Conservation (phyloP, 2,329 filamentous ascomycete species). For the Claviceps africana region DNA sequence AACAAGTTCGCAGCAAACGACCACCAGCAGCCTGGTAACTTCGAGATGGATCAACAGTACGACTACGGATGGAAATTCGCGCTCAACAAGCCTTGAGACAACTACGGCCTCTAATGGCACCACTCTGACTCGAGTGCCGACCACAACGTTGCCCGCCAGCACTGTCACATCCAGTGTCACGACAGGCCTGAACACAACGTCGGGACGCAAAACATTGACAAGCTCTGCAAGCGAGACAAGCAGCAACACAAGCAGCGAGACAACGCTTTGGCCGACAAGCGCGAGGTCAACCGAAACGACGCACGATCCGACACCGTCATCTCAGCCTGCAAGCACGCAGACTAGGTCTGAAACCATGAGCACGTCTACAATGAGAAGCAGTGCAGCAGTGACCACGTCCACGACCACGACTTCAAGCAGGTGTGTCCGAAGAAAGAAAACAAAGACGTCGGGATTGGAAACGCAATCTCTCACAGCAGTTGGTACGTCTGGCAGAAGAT, state of each 20-base stretch:
- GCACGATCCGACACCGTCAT: neutral
- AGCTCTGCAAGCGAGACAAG: neutral
- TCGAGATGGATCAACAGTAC: conserved; percentile 2
- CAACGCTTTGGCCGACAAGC: neutral
- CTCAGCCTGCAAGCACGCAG: neutral
- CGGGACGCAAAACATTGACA: neutral
- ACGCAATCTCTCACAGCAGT: neutral
- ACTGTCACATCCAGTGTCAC: neutral
- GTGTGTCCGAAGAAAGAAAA: neutral
- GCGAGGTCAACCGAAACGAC: neutral
- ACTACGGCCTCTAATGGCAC: neutral
- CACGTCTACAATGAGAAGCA: neutral
- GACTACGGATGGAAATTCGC: neutral
- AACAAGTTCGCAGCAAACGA: neutral
- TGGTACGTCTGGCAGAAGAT: neutral
- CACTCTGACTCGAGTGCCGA: neutral
- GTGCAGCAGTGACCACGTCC: neutral
- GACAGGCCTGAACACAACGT: neutral
- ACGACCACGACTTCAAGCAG: neutral
- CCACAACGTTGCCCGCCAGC: neutral
- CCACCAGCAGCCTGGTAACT: neutral
- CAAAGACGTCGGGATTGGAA: neutral
- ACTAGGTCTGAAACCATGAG: neutral
- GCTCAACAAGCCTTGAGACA: neutral
- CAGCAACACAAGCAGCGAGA: neutral